Conservation (phyloP, 176 grass and related monocot genomes). For the Puccinellia tenuiflora region DNA sequence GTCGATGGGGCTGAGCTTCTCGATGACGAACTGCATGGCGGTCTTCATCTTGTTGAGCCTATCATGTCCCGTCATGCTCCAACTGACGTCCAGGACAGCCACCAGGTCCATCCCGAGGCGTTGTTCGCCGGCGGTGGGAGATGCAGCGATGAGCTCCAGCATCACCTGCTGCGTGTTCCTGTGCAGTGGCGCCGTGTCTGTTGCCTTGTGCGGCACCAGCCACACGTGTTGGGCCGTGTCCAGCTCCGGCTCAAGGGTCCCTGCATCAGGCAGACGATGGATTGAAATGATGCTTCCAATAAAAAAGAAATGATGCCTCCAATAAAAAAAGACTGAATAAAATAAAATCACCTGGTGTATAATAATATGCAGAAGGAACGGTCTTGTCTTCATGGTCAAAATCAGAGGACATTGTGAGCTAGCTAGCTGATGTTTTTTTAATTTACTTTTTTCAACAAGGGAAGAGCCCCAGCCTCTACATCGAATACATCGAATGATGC, state of each 20-base stretch:
- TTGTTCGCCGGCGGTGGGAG: not conserved
- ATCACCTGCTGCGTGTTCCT: not conserved
- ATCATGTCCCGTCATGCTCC: not conserved
- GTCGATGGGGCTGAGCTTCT: slow-evolving; percentile 23
- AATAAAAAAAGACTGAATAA: not conserved
- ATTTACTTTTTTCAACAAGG: too few relatives aligned
- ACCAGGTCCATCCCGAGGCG: slow-evolving; percentile 32
- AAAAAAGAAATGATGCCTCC: too few relatives aligned
- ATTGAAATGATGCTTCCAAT: not conserved
- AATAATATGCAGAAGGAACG: not conserved
- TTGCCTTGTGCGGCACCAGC: not conserved
- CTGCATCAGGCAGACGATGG: slow-evolving; percentile 14
- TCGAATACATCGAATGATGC: too few relatives aligned
- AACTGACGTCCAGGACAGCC: slow-evolving; percentile 29
- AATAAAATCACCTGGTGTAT: not conserved
- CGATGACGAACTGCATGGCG: slow-evolving; percentile 30
- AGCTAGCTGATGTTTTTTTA: not conserved
- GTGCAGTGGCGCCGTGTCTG: not conserved
- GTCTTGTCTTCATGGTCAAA: not conserved
- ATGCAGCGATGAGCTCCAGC: slow-evolving; percentile 21
- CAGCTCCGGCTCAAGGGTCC: not conserved
- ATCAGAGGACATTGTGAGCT: not conserved
- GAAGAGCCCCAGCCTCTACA: too few relatives aligned
- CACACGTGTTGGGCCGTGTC: not conserved
- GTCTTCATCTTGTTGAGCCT: not conserved